Evolutionary conservation across 2,329 filamentous ascomycete species (phyloP).

Genomic region (Rhexocercosporidium sp.): DNA sequence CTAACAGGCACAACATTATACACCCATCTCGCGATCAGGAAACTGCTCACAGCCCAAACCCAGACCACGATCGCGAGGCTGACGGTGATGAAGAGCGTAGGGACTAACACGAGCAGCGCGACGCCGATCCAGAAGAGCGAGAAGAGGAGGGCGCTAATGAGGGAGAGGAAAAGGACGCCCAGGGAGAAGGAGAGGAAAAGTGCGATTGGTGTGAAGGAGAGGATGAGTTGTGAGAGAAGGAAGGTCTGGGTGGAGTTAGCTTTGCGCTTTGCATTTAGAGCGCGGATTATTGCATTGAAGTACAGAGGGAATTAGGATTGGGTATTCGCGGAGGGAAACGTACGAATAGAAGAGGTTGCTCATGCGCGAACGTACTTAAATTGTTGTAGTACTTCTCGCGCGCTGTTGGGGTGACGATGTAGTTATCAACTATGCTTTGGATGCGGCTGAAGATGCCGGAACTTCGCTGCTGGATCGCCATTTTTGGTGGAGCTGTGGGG

Average conservation of each 20-base stretch:
- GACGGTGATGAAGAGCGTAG: conserved; percentile 69
- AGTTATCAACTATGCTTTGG: conserved; percentile 48
- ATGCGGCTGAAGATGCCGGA: conserved; percentile 29
- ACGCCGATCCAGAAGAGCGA: conserved; percentile 70
- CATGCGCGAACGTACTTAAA: conserved; percentile 59
- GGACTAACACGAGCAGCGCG: conserved; percentile 70
- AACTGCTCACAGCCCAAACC: conserved; percentile 68
- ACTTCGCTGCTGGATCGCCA: conserved; percentile 30
- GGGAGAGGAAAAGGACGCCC: conserved; percentile 65
- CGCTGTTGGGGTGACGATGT: conserved; percentile 62
- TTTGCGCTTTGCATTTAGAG: background rate
- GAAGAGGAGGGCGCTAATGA: conserved; percentile 67
- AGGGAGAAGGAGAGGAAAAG: conserved; percentile 72
- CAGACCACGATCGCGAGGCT: conserved; percentile 68
- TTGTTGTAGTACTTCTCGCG: conserved; percentile 61
- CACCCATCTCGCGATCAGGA: conserved; percentile 53
- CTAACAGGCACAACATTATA: conserved; percentile 45
- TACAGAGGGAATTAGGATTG: background rate
- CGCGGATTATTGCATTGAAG: no score
- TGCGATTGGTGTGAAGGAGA: conserved; percentile 70
- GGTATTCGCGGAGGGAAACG: conserved; percentile 39
- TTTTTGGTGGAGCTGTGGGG: conserved; percentile 14
- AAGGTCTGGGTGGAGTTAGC: conserved; percentile 60
- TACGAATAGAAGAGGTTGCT: conserved; percentile 74
- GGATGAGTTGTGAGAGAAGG: conserved; percentile 64